Percentiles rank a stretch among this genome's conserved stretches.
These are phyloP conservation scores for Pichia norvegensis DNA, from an alignment of 1,139 yeast species.

Conservation along the genomic window DNA sequence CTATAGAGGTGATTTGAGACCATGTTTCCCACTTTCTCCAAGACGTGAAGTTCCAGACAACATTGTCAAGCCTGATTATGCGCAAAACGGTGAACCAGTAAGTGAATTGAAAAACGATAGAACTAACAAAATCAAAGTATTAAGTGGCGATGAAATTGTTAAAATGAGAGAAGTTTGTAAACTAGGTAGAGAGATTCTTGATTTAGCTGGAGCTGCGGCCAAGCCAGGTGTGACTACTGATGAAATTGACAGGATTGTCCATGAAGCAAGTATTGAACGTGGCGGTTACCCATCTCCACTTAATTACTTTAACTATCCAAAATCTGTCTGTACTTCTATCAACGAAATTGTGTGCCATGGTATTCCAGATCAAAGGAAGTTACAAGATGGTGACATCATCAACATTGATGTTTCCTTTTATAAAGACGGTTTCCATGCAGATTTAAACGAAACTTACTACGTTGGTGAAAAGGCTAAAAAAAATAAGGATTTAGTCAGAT, in stretches of 20 bases:
- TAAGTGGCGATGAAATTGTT: constrained; percentile 58
- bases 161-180: constrained; percentile 66
- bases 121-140: constrained; percentile 54
- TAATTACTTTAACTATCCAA: constrained; percentile 91
- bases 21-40: constrained; percentile 74
- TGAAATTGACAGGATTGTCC: constrained; percentile 79
- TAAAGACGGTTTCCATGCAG: constrained; percentile 87
- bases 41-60: constrained; percentile 63
- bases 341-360: constrained; percentile 97
- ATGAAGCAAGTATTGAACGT: constrained; percentile 80
- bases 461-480: constrained; percentile 84
- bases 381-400: constrained; percentile 90
- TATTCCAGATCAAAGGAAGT: constrained; percentile 80
- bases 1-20: constrained; percentile 68
- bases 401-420: constrained; percentile 84
- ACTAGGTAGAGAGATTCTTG: constrained; percentile 82
- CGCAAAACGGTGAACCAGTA: constrained; percentile 68
- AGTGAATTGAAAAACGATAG: constrained; percentile 72
- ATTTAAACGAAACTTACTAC: constrained; percentile 92
- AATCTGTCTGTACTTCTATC: constrained; percentile 85
- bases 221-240: constrained; percentile 92
- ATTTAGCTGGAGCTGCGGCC: constrained; percentile 74
- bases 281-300: constrained; percentile 93
- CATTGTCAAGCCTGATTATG: constrained; percentile 79
- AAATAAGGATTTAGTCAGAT: constrained; percentile 69